Evolutionary conservation across 1,284 basidiomycete species (phyloP).

Genomic region (Sporisorium iseilematis-ciliati): DNA sequence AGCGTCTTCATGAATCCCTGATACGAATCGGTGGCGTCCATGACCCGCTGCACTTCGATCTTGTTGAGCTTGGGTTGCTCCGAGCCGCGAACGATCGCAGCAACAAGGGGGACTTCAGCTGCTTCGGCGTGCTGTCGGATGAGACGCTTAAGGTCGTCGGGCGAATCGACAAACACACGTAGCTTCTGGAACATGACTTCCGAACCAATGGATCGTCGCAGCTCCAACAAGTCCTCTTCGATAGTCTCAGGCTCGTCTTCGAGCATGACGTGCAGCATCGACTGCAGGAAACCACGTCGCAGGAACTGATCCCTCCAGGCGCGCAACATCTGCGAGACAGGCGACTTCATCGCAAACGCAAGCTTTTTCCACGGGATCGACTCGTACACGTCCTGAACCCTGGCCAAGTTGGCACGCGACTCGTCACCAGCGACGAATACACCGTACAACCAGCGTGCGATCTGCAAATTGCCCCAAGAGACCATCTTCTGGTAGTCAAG

Average conservation of each 20-base stretch:
- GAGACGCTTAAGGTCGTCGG: constrained; percentile 64
- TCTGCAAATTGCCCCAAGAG: constrained; percentile 64
- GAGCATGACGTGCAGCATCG: constrained; percentile 59
- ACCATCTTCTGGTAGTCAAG: constrained; percentile 63
- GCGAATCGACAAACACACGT: constrained; percentile 58
- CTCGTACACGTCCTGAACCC: constrained; percentile 57
- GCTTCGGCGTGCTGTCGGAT: constrained; percentile 62
- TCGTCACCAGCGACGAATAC: constrained; percentile 64
- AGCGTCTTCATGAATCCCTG: constrained; percentile 57
- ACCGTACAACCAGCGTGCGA: constrained; percentile 64
- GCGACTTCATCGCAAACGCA: constrained; percentile 61
- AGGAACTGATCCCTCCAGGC: constrained; percentile 60
- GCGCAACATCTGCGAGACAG: constrained; percentile 56
- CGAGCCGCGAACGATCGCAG: constrained; percentile 65
- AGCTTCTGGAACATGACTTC: constrained; percentile 66
- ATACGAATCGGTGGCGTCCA: constrained; percentile 60
- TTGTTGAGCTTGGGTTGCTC: constrained; percentile 66
- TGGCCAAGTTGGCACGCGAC: constrained; percentile 60
- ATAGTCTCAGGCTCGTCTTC: constrained; percentile 64
- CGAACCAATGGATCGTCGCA: constrained; percentile 56
- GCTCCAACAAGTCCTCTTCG: constrained; percentile 58
- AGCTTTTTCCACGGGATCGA: constrained; percentile 65
- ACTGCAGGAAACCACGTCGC: constrained; percentile 56
- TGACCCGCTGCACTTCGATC: constrained; percentile 63
- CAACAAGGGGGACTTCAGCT: constrained; percentile 65